Evolutionary conservation across 1,139 yeast genomes (phyloP), one percentile per base, ranked within the genome.

Genomic region (Yamadazyma blattariae): DNA sequence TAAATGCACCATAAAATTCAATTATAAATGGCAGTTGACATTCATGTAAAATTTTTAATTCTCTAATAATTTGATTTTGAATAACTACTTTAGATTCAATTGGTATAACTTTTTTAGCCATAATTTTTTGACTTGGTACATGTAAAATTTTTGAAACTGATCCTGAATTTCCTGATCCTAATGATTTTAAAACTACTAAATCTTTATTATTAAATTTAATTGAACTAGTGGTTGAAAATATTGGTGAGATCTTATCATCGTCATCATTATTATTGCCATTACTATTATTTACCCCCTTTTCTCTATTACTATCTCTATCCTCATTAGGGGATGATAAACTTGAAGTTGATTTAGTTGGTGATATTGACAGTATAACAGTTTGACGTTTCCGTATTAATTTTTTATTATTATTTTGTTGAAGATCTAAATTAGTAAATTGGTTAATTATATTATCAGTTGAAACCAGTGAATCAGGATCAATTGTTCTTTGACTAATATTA

Each of bases 161-260:
- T 3, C 99, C 99, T 11, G 96, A 88, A 56, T 88, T 90, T 7
- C 99, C 99, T 22, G 88, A 74, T 9, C 99, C 99, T 39, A 92
- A 70, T 44, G 80, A 82, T 42, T 86, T 82, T 37, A 92, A 59
- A 20, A 81, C 77, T 16, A 88, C 75, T 29, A 94, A 63, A 52
- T 92, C 97, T 31, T 78, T 77, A 42, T 73, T 79, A 38, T 74
- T 70, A 35, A 85, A 66, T 38, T 77, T 74, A 24, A 61, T 43
- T 18, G 63, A 44, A 7, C 64, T 47, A 4, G 69, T 64, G 18
- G 74, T 66, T 22, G 74, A 60, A 29, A 66, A 58, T 10, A 65
- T 51, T 2, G 73, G 73, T 6, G 67, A 52, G 16, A 49, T 40
- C 29, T 45, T 41, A 32, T 46, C 38, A 18, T 31, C 27, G n/a